These are phyloP conservation scores for Dictyostelium citrinum DNA, from an alignment of 78 protist genomes.

Conservation along the genomic window DNA sequence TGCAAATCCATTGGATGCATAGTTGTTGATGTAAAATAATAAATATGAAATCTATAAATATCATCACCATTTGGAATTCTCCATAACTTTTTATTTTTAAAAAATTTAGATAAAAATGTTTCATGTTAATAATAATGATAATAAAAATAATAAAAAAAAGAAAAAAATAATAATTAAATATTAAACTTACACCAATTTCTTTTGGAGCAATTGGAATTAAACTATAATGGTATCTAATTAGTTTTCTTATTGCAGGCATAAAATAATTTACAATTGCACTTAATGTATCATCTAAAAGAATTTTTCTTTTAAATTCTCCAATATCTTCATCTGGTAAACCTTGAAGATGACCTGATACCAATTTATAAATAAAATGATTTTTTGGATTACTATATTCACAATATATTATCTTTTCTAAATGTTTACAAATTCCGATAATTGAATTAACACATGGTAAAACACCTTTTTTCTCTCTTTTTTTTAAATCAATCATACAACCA, in stretches of 20 bases:
- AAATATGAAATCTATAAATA: slow-evolving; percentile 19
- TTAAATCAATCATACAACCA: slow-evolving; percentile 14
- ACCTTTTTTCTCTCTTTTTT: neutral
- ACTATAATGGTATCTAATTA: neutral
- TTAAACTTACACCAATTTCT: slow-evolving; percentile 17
- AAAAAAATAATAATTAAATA: neutral
- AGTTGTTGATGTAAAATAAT: slow-evolving; percentile 47
- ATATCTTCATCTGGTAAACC: neutral
- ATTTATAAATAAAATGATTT: neutral
- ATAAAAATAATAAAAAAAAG: neutral
- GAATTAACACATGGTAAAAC: slow-evolving; percentile 13
- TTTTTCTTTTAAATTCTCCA: neutral
- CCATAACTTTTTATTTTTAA: slow-evolving; percentile 13
- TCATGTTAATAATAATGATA: too few relatives aligned
- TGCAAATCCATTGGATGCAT: slow-evolving; percentile 45
- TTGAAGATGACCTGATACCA: neutral
- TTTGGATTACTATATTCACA: neutral
- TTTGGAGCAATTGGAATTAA: neutral
- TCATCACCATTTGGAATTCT: slow-evolving; percentile 54
- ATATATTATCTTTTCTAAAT: neutral
- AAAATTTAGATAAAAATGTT: too few relatives aligned
- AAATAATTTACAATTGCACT: neutral
- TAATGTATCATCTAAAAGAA: neutral
- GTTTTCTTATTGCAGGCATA: slow-evolving; percentile 15
- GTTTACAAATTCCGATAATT: slow-evolving; percentile 22